Base-by-base conservation (phyloP, 441 rosid genomes). In the Geranium incanum region DNA sequence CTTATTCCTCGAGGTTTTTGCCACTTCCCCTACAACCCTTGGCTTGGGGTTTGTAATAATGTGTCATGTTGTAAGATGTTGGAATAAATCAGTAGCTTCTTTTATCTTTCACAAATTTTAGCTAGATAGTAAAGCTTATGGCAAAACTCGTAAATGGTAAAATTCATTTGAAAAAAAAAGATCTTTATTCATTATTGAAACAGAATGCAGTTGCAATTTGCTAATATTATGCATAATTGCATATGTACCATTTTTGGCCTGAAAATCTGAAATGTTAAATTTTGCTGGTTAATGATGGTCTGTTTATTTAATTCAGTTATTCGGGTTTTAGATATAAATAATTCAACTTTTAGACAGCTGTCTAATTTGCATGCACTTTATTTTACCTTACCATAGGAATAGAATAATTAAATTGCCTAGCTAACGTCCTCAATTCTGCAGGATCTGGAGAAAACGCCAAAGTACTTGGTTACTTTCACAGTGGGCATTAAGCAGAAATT, bases 371-470 rank as follows among this genome's bases (percentile, higher is more conserved):
- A 43, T 43, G 50, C 50, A 43, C 11, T 43, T 43, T 6, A 43
- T 1, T 43, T 43, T 9, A 15, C 39, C 33, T 28, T 68, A 0
- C 50, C 28, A 12, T 48, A 48, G n/a, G 57, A 48, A 48, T 48
- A 28, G 64, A 59, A 19, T 59, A 59, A 19, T 59, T 59, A 59
- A 6, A 19, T 5, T 59, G 12, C 9, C 12, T 59, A 55, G 33
- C 36, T 6, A 68, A 70, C 64, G 2, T 57, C 41, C 66, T 72
- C 36, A 50, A 74, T 74, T 79, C 52, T 76, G 78, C 85, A 89
- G 92, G 95, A 87, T 83, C 72, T 89, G 78, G 79, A 79, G 82
- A 86, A 79, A 76, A 83, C 84, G 68, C 92, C 90, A n/a, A 84
- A 82, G 68, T 87, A 89, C 81, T 82, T 89, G 70, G 81, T 86